phyloP scores from a whole-genome alignment of 2,329 filamentous ascomycete genomes.

The Penicillium vulpinum region DNA sequence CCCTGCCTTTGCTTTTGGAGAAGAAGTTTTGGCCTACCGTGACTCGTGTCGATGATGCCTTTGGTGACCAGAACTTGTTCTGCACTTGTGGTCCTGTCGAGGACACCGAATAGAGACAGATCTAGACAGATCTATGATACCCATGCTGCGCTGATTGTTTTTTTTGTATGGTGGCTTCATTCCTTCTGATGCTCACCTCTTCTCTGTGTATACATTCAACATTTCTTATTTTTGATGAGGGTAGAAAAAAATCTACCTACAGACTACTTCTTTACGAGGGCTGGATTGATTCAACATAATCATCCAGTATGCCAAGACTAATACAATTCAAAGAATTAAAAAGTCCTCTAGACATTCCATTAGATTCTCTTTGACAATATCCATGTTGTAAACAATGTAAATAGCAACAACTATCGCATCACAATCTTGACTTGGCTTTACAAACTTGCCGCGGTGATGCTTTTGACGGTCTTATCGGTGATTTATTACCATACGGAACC shows the following conservation, averaged over 20 bases:
- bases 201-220: conserved; percentile 34
- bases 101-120: conserved; percentile 41
- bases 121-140: conserved; percentile 34
- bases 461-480: conserved; percentile 8
- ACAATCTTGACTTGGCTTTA: neutral
- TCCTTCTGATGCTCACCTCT: conserved; percentile 13
- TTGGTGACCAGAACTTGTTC: conserved; percentile 89
- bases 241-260: conserved; percentile 1
- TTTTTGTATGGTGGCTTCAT: conserved; percentile 3
- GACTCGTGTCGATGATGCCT: conserved; percentile 84
- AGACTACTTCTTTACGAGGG: neutral
- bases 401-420: neutral
- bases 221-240: conserved; percentile 17
- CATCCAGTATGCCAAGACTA: neutral
- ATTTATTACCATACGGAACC: conserved; percentile 9
- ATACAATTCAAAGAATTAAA: conserved; percentile 2
- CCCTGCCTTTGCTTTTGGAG: conserved; percentile 75
- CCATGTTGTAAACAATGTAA: neutral
- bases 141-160: conserved; percentile 27
- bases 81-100: conserved; percentile 90
- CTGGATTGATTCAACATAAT: conserved; percentile 12
- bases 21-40: conserved; percentile 98
- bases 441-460: neutral
- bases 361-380: neutral
- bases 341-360: neutral